phyloP scores from a whole-genome alignment of 202 grass and related monocot genomes.

The Saccharum hybrid region DNA sequence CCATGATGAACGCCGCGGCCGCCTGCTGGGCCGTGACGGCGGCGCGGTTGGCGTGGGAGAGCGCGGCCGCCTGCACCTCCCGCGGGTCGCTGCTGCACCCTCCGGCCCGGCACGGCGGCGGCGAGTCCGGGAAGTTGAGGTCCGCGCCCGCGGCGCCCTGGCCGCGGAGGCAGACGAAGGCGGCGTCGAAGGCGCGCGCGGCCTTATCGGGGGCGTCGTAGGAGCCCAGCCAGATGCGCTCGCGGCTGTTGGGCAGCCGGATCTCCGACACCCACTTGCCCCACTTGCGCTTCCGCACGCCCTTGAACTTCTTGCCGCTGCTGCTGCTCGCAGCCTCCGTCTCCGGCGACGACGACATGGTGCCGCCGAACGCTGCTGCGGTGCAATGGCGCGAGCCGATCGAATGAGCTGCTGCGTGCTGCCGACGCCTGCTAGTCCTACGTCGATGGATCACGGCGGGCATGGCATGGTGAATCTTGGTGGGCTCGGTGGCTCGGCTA shows the following conservation, averaged over 20 bases:
- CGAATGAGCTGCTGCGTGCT: not conserved
- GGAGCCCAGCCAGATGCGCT: slow-evolving; percentile 84
- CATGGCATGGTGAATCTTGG: slow-evolving; percentile 14
- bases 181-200: slow-evolving; percentile 86
- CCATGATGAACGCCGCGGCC: slow-evolving; percentile 29
- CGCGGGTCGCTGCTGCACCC: slow-evolving; percentile 50
- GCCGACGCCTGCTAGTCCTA: not conserved
- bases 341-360: slow-evolving; percentile 25
- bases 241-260: slow-evolving; percentile 83
- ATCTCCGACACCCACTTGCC: slow-evolving; percentile 99
- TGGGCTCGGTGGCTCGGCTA: slow-evolving; percentile 11
- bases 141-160: slow-evolving; percentile 39
- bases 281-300: slow-evolving; percentile 93
- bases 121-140: slow-evolving; percentile 85
- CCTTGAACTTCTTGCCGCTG: slow-evolving; percentile 57
- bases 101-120: slow-evolving; percentile 46
- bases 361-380: not conserved
- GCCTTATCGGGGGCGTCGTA: slow-evolving; percentile 85
- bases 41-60: slow-evolving; percentile 70
- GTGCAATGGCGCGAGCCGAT: not conserved
- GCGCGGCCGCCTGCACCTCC: slow-evolving; percentile 72
- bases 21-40: slow-evolving; percentile 33
- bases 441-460: not conserved
- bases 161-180: slow-evolving; percentile 85
- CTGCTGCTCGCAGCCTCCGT: slow-evolving; percentile 2